Percentiles rank a stretch among this genome's conserved stretches.
These are phyloP conservation scores for Triticum timopheevii DNA, from an alignment of 176 grass and related monocot species.

Conservation along the genomic window DNA sequence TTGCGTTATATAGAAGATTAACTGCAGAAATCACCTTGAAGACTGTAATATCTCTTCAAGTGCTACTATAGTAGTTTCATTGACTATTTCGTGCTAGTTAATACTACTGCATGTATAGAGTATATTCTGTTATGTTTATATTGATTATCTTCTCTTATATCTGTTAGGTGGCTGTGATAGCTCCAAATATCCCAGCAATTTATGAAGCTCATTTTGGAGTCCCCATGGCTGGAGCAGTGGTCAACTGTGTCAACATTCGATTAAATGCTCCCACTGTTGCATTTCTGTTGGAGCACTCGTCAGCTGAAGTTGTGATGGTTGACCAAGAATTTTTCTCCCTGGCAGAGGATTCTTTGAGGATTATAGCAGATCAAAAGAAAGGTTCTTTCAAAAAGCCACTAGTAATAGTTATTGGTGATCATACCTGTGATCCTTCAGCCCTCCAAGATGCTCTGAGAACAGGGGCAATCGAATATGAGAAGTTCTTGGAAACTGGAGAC, in stretches of 20 bases:
- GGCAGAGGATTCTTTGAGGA: conserved; percentile 69
- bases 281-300: conserved; percentile 78
- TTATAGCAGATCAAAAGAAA: conserved; percentile 59
- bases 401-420: conserved; percentile 77
- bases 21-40: neutral
- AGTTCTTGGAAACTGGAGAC: conserved; percentile 71
- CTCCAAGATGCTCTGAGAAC: conserved; percentile 61
- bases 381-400: conserved; percentile 66
- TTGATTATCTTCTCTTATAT: conserved; percentile 23
- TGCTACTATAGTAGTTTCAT: neutral
- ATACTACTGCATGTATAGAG: neutral
- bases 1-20: neutral
- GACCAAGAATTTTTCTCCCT: conserved; percentile 86
- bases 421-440: conserved; percentile 52
- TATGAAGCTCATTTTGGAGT: conserved; percentile 97
- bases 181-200: conserved; percentile 88
- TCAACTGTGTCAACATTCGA: conserved; percentile 80
- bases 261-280: conserved; percentile 75
- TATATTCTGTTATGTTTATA: conserved; percentile 19
- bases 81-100: neutral
- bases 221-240: conserved; percentile 88
- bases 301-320: conserved; percentile 72
- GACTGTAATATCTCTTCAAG: neutral
- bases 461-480: conserved; percentile 79
- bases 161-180: conserved; percentile 80